Base-by-base conservation (phyloP, 2,329 filamentous ascomycete species). In the Kalaharituber pfeilii region DNA sequence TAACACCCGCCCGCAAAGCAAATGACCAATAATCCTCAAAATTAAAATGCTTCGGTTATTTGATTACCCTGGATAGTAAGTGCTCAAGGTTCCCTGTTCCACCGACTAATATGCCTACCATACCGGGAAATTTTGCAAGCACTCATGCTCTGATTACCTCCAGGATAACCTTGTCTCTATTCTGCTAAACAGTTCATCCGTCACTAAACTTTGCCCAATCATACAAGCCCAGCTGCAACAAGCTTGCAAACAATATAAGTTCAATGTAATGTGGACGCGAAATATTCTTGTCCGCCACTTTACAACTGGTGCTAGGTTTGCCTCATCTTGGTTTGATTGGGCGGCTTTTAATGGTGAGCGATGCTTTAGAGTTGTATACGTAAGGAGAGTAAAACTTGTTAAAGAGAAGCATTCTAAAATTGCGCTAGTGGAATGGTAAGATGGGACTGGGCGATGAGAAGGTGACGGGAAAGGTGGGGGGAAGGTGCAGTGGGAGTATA, bases 141-240 rank as follows among this genome's bases (percentile, higher is more conserved):
- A 65, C 84, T 75, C 69, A 94, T 84, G 22, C 86, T 85, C 64
- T 82, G 80, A 68, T 93, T 86, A 88, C 82, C 67, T 91, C 85
- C 39, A 77, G 72, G 58, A 78, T 76, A 20, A 96, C 89, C 36
- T 81, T 74, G 47, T 75, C 71, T 65, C 83, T 79, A 95, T 72
- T 50, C 73, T 73, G 62, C 78, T 75, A 64, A 96, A 80, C 50
- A 81, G 74, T 50, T 74, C 73, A 57, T 85, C 80, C 54, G 96
- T 76, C 66, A 84, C 80, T 5, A 77, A 74, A 30, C 82, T 87
- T 50, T 80, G 79, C 1, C 79, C 84, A 24, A 87, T 74, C 62
- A 86, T n/a, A n/a, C n/a, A n/a, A n/a, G n/a, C n/a, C n/a, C 20
- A 96, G 72, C 30, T 96, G 72, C 56, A 87, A 75, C 64, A 93